Base-by-base conservation (phyloP, 306 rosid genomes). In the Bauhinia variegata region DNA sequence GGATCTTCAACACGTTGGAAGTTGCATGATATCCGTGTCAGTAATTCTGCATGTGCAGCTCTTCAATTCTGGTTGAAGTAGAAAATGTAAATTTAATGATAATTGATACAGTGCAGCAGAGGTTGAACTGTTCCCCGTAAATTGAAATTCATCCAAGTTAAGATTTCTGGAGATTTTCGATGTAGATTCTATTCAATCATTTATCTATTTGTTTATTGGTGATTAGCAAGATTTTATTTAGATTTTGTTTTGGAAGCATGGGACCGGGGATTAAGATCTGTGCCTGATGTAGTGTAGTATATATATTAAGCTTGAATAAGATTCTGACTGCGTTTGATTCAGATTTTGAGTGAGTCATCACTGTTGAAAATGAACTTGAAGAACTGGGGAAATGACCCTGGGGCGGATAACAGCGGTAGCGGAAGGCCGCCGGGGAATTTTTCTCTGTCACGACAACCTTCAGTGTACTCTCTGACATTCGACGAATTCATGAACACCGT, bases 401-500 rank as follows among this genome's bases (percentile, higher is more conserved):
- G 76, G 3, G 70, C 65, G 2, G 82, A 68, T 42, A 73, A 51
- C 49, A 73, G 84, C 33, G 72, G 74, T 0, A 63, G 65, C n/a
- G 59, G 74, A 62, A 43, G 71, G 60, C 44, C 75, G 38, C 65
- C 54, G 58, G 78, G 74, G 28, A 80, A 59, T 49, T 77, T 60
- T 48, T 49, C 82, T 19, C 73, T 95, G 39, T 14, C 81, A 4
- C 79, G 95, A 49, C 92, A 93, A 51, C 11, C 91, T 18, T 90
- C 99, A 68, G 88, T 95, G 75, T 95, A 95, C 77, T 65, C 95
- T 3, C 75, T 95, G 63, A 95, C 99, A n/a, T 85, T 95, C 42
- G 97, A 95, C 49, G 97, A 95, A 86, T 79, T 95, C 36, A 79
- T 88, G 87, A 95, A 0, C 65, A 85, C 83, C 50, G 76, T 93